phyloP scores from a whole-genome alignment of 108 stramenopile genomes.

The Aurantiochytrium sp. region DNA sequence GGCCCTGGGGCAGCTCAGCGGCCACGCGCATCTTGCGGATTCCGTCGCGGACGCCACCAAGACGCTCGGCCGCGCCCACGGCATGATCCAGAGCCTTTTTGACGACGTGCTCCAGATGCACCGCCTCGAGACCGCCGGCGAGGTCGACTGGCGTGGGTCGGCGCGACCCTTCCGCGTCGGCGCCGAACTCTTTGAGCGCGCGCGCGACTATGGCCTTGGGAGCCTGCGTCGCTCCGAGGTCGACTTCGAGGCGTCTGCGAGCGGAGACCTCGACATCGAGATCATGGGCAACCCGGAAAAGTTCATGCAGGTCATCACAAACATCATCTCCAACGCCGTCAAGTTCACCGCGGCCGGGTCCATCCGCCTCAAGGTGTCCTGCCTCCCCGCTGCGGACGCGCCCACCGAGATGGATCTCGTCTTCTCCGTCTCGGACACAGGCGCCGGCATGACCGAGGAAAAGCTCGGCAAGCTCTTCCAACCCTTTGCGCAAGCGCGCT shows the following conservation, averaged over 20 bases:
- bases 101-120: background rate
- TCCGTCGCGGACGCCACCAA: background rate
- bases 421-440: slow-evolving; percentile 41
- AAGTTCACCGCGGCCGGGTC: slow-evolving; percentile 54
- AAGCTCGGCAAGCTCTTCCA: slow-evolving; percentile 39
- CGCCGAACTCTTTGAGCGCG: background rate
- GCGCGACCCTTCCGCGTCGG: background rate
- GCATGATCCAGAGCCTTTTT: background rate
- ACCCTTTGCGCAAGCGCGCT: slow-evolving; percentile 35
- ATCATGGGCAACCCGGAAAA: background rate
- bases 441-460: slow-evolving; percentile 38
- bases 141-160: background rate
- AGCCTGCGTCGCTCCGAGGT: background rate
- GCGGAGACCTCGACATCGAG: background rate
- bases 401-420: background rate
- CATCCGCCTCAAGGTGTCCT: background rate
- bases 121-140: background rate
- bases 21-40: no score
- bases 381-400: background rate
- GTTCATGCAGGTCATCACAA: slow-evolving; percentile 61
- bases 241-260: background rate
- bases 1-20: no score
- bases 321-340: slow-evolving; percentile 60
- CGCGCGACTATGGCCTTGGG: background rate
- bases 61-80: background rate